Percentiles rank a stretch among this genome's conserved stretches.
These are phyloP conservation scores for Ophiocordyceps camponoti-leonardi DNA, from an alignment of 2,329 filamentous ascomycete species.

Conservation along the genomic window DNA sequence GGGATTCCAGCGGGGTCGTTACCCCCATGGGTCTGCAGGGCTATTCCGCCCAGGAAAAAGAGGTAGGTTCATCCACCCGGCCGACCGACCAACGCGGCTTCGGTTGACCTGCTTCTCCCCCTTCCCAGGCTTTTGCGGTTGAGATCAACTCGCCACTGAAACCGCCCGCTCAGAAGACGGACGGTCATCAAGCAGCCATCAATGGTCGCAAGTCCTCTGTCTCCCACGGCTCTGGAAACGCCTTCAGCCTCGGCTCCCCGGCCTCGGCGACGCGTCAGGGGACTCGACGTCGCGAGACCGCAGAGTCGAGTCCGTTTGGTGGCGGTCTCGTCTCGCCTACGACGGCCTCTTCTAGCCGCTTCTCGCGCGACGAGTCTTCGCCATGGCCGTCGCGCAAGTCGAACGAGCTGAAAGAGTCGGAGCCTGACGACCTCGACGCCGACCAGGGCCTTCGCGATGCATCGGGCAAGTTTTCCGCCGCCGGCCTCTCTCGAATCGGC, in stretches of 20 bases:
- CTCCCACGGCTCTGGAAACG: conserved; percentile 48
- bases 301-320: conserved; percentile 47
- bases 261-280: conserved; percentile 53
- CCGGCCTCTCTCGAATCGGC: conserved; percentile 34
- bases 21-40: conserved; percentile 57
- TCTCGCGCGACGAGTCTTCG: conserved; percentile 43
- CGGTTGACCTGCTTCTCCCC: not conserved
- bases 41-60: conserved; percentile 46
- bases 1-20: conserved; percentile 57
- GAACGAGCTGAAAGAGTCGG: conserved; percentile 35
- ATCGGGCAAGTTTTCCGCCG: conserved; percentile 20
- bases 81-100: conserved; percentile 1
- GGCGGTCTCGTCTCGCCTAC: conserved; percentile 43
- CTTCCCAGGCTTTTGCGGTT: conserved; percentile 51
- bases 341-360: conserved; percentile 29
- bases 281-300: conserved; percentile 67
- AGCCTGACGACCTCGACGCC: conserved; percentile 32
- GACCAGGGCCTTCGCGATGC: conserved; percentile 13
- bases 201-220: conserved; percentile 70
- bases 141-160: conserved; percentile 94
- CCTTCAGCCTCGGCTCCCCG: conserved; percentile 58
- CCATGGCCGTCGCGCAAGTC: conserved; percentile 40
- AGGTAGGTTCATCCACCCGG: conserved; percentile 20
- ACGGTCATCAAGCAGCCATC: conserved; percentile 36
- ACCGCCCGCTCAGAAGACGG: conserved; percentile 59